Evolutionary conservation across 2,329 filamentous ascomycete species (phyloP).

Genomic region (Teratosphaeria viscida): DNA sequence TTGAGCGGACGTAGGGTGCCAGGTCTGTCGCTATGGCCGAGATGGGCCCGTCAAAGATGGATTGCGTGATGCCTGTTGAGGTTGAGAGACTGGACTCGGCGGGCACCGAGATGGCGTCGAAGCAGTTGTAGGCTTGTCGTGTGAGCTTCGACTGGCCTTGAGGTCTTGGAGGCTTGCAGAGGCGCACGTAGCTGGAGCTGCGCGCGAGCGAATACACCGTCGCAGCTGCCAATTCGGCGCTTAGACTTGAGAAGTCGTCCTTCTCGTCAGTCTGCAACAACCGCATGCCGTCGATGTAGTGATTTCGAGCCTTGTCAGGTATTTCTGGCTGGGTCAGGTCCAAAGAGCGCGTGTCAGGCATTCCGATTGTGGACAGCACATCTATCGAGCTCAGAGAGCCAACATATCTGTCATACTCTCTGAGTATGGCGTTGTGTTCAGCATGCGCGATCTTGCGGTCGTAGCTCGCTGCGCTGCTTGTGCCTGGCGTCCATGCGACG

Average conservation of each 20-base stretch:
- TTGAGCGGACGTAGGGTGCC: conserved; percentile 80
- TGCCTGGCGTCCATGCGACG: conserved; percentile 31
- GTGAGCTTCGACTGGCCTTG: background rate
- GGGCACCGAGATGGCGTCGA: conserved; percentile 41
- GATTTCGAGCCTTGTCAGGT: conserved; percentile 40
- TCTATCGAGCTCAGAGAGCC: conserved; percentile 58
- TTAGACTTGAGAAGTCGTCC: conserved; percentile 35
- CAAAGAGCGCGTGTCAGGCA: conserved; percentile 33
- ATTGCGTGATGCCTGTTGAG: conserved; percentile 47
- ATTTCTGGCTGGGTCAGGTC: conserved; percentile 56
- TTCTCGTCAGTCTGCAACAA: conserved; percentile 43
- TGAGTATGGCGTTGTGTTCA: conserved; percentile 29
- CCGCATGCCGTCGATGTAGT: conserved; percentile 44
- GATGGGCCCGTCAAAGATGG: conserved; percentile 66
- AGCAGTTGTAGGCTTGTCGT: conserved; percentile 33
- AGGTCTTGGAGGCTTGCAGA: background rate
- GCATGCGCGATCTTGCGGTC: background rate
- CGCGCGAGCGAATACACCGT: conserved; percentile 12
- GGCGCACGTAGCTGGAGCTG: background rate
- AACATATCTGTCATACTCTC: conserved; percentile 44
- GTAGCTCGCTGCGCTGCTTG: conserved; percentile 26
- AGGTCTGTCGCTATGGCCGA: conserved; percentile 61
- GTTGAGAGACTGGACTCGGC: conserved; percentile 23
- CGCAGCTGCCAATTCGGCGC: conserved; percentile 23
- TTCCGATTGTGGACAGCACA: conserved; percentile 42